A percentile compares a stretch with the other conserved stretches of the same genome.
These are phyloP conservation scores for Trametes gibbosa DNA, from an alignment of 768 basidiomycete genomes.

Conservation along the genomic window DNA sequence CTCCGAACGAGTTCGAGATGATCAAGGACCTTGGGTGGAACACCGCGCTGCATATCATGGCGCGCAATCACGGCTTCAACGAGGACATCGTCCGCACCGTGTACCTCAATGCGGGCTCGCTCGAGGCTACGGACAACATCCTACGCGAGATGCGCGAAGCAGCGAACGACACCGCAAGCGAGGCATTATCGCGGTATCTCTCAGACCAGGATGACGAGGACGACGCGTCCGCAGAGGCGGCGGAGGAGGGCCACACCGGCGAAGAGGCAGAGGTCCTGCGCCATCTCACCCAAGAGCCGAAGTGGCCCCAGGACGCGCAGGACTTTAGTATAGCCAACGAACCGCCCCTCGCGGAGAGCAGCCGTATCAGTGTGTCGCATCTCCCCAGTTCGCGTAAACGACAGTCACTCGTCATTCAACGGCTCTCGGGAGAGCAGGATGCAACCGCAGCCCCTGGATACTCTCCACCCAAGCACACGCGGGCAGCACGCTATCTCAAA, in stretches of 20 bases:
- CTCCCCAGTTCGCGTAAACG: neutral
- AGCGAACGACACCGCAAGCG: slow-evolving; percentile 29
- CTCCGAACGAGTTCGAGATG: slow-evolving; percentile 20
- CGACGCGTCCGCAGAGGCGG: neutral
- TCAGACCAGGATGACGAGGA: neutral
- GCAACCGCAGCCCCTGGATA: slow-evolving; percentile 7
- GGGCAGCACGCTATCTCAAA: slow-evolving; percentile 20
- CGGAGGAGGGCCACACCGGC: neutral
- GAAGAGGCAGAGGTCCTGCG: slow-evolving; percentile 14
- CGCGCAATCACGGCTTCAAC: slow-evolving; percentile 43
- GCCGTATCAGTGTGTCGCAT: neutral
- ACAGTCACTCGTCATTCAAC: slow-evolving; percentile 6
- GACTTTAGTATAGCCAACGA: slow-evolving; percentile 1
- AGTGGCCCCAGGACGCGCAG: neutral
- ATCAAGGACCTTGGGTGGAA: slow-evolving; percentile 31
- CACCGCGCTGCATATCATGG: slow-evolving; percentile 38
- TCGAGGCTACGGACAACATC: slow-evolving; percentile 39
- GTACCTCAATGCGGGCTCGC: slow-evolving; percentile 32
- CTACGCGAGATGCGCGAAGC: slow-evolving; percentile 38
- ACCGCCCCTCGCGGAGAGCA: slow-evolving; percentile 9
- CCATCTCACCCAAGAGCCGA: slow-evolving; percentile 1
- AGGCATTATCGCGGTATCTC: neutral
- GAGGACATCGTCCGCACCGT: slow-evolving; percentile 40
- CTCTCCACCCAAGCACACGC: slow-evolving; percentile 26
- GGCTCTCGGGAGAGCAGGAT: slow-evolving; percentile 1